Evolutionary conservation across 306 rosid genomes (phyloP).

Genomic region (Oemleria cerasiformis): DNA sequence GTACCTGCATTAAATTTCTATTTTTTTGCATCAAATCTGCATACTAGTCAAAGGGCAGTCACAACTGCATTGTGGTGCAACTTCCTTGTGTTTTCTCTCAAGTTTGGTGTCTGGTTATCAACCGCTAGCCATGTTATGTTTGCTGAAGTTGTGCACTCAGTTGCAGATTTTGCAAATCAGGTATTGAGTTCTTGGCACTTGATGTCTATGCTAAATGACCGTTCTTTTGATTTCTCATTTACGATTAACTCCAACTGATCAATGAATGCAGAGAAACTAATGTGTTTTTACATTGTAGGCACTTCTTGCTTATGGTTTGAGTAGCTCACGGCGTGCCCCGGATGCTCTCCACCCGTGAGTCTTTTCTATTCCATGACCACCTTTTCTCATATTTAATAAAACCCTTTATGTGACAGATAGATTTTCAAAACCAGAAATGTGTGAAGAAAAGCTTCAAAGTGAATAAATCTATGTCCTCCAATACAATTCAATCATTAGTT

Average conservation of each 20-base stretch:
- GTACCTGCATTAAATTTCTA: neutral
- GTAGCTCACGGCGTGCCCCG: constrained; percentile 98
- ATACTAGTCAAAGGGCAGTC: constrained; percentile 84
- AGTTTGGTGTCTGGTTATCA: constrained; percentile 78
- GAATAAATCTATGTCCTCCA: neutral
- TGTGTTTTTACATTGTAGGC: constrained; percentile 56
- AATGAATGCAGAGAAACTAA: constrained; percentile 37
- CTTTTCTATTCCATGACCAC: constrained; percentile 8
- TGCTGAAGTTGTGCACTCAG: constrained; percentile 88
- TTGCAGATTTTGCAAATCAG: constrained; percentile 97
- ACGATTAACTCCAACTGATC: neutral
- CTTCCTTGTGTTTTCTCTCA: constrained; percentile 96
- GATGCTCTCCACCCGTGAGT: constrained; percentile 99
- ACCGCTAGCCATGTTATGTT: constrained; percentile 92
- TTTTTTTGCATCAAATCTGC: constrained; percentile 16
- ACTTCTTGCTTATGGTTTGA: constrained; percentile 91
- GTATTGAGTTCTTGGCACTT: constrained; percentile 27
- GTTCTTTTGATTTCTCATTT: constrained; percentile 10
- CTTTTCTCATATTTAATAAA: neutral
- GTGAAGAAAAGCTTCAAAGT: neutral
- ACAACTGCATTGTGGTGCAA: constrained; percentile 97
- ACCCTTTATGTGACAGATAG: neutral
- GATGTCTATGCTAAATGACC: neutral
- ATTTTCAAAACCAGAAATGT: neutral
- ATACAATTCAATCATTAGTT: neutral